Evolutionary conservation across 2,329 filamentous ascomycete genomes (phyloP), one percentile per base, ranked within the genome.

Genomic region (Capronia coronata): DNA sequence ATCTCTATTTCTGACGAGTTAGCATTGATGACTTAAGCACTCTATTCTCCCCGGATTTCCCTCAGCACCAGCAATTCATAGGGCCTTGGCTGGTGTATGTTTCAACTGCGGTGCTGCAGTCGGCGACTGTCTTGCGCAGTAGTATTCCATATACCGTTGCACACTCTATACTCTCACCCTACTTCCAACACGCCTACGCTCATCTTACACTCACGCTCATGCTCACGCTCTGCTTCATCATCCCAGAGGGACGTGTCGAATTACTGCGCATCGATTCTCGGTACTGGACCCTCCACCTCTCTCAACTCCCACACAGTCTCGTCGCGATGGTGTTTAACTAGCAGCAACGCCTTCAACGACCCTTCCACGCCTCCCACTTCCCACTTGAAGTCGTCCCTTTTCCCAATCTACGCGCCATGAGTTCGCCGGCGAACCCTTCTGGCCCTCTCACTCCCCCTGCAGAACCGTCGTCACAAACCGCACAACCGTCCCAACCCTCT

Each of bases 401-500:
- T 13, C 10, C 35, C 19, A 32, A 8, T 49, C 38, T 29, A 2
- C 13, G 34, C 45, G 46, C 14, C 35, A 57, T 55, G 52, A 57
- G 52, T 32, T 57, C 55, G 18, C 52, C 51, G n/a, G 49, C 52
- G 9, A 55, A 55, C 25, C 58, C 58, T 48, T 49, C 59, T 34
- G 54, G 52, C 55, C 68, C 70, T 37, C 61, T 69, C 51, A 71
- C 71, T 3, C 70, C 71, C 30, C 70, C 71, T 3, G 68, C 69
- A 39, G 70, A 73, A 49, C 59, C 50, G 51, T 62, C 35, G 57
- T 61, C 38, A 59, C 59, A 60, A 49, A 44, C 60, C 39, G 49
- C 58, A 41, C 49, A 62, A 58, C 38, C 54, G 7, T 18, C 48
- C 8, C 55, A 55, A 38, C 27, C 52, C 37, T 46, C 55, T n/a